A percentile compares a stretch with the other conserved stretches of the same genome.
phyloP scores from a whole-genome alignment of 257 asterid genomes.

The Jaltomata sinuosa region DNA sequence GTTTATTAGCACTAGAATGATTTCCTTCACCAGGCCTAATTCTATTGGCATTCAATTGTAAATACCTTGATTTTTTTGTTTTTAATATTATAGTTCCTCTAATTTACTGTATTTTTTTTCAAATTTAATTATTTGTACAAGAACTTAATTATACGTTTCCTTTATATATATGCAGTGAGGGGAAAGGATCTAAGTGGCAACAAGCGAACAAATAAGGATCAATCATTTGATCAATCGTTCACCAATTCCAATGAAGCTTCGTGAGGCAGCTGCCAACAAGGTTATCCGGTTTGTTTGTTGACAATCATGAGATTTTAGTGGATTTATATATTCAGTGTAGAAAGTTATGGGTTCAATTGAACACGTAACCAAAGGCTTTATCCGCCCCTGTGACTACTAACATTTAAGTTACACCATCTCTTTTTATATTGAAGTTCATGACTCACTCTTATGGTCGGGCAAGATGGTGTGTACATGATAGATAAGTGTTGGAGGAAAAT shows the following conservation, averaged over 20 bases:
- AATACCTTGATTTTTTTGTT: not conserved
- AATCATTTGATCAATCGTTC: no score
- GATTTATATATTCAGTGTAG: no score
- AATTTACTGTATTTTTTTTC: not conserved
- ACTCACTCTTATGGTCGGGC: no score
- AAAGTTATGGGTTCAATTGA: no score
- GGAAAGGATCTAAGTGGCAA: constrained; percentile 74
- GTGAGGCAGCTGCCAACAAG: constrained; percentile 66
- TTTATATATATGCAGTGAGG: constrained; percentile 45
- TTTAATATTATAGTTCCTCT: not conserved
- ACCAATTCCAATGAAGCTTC: constrained; percentile 46
- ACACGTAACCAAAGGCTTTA: no score
- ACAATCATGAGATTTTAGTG: no score
- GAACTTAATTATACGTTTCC: not conserved
- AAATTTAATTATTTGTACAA: not conserved
- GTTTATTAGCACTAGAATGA: not conserved
- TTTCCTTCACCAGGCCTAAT: not conserved
- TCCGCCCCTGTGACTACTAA: no score
- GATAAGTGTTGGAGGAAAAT: constrained; percentile 73
- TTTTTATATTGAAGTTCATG: no score
- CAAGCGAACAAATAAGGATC: constrained; percentile 69
- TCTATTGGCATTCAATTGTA: not conserved
- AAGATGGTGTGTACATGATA: constrained; percentile 54
- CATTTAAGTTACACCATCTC: no score
- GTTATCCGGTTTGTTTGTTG: constrained; percentile 76